A percentile compares a stretch with the other conserved stretches of the same genome.
Evolutionary conservation across 495 filamentous ascomycete species (phyloP).

Genomic region (Platismatia glauca): DNA sequence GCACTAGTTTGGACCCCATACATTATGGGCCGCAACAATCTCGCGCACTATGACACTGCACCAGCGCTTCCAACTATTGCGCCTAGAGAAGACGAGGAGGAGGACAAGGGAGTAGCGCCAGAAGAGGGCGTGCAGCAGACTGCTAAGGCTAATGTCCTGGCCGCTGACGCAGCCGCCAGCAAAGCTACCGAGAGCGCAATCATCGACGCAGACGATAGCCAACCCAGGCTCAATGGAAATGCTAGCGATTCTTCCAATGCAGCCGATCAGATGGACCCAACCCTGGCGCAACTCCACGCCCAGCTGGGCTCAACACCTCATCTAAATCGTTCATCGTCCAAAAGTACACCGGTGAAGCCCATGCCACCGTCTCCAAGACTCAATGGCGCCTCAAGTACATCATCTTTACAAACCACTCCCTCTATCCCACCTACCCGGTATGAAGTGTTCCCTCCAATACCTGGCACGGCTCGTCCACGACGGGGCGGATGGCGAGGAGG

Average conservation of each 20-base stretch:
- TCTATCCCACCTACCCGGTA: slow-evolving; percentile 25
- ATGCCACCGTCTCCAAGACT: slow-evolving; percentile 1
- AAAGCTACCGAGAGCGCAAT: slow-evolving; percentile 19
- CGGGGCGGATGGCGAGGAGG: slow-evolving; percentile 25
- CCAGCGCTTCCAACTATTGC: slow-evolving; percentile 81
- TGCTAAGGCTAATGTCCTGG: slow-evolving; percentile 20
- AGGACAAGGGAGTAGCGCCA: slow-evolving; percentile 47
- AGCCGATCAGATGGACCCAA: slow-evolving; percentile 16
- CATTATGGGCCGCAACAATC: slow-evolving; percentile 81
- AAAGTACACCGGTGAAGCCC: slow-evolving; percentile 7
- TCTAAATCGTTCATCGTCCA: slow-evolving; percentile 5
- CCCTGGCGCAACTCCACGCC: slow-evolving; percentile 13
- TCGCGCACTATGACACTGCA: slow-evolving; percentile 74
- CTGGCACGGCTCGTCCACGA: slow-evolving; percentile 21
- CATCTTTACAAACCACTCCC: neutral
- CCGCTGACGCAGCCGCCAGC: slow-evolving; percentile 17
- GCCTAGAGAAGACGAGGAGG: slow-evolving; percentile 60
- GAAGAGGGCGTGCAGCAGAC: slow-evolving; percentile 35
- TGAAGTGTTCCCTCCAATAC: slow-evolving; percentile 29
- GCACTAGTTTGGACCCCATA: slow-evolving; percentile 94
- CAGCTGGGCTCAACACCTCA: slow-evolving; percentile 12
- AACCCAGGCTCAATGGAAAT: slow-evolving; percentile 27
- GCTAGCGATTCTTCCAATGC: slow-evolving; percentile 16
- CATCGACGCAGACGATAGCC: slow-evolving; percentile 21
- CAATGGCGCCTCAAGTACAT: slow-evolving; percentile 10